Evolutionary conservation across 164 flowering plant species (phyloP), one percentile per base, ranked within the genome.

Genomic region (Vitis labrusca): DNA sequence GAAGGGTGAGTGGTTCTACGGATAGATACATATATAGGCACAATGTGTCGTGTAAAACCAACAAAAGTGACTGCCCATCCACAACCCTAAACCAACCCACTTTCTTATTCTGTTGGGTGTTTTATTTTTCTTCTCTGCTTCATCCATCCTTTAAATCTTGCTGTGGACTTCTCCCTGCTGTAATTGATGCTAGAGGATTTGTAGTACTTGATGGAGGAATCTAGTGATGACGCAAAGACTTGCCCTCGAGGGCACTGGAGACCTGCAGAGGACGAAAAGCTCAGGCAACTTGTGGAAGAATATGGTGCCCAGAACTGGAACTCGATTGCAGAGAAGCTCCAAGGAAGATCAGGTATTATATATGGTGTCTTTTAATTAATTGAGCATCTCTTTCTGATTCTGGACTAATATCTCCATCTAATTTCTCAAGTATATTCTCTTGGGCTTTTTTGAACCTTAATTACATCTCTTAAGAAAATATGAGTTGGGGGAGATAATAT

Each of bases 171-270:
- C 73, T 69, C 58, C 59, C 29, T 60, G 63, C 27, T 19, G 53
- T 37, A 58, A 32, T 63, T 66, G 51, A 59, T 51, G 70, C 5
- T 14, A 44, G 51, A 58, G 13, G 48, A 15, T 32, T 27, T 7
- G 1, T 66, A 53, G 16, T n/a, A 13, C n/a, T 13, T 63, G 56
- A 84, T 84, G 86, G 88, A 83, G 69, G 85, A 85, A 55, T 74
- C 60, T 44, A 62, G 64, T 59, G 83, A 83, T 52, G 85, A 82
- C 19, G 74, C 70, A 0, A 82, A 73, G 65, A 72, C 70, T 49
- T 88, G 94, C 50, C 89, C 93, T 8, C 76, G 97, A 60, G 97
- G 97, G 8, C 97, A 91, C 74, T 91, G 97, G 97, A 74, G 94
- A 72, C 94, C 97, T 0, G 89, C 90, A 8, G 97, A 91, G 80